Conservation (phyloP, 106 monocot genomes). For the Hemerocallis citrina region DNA sequence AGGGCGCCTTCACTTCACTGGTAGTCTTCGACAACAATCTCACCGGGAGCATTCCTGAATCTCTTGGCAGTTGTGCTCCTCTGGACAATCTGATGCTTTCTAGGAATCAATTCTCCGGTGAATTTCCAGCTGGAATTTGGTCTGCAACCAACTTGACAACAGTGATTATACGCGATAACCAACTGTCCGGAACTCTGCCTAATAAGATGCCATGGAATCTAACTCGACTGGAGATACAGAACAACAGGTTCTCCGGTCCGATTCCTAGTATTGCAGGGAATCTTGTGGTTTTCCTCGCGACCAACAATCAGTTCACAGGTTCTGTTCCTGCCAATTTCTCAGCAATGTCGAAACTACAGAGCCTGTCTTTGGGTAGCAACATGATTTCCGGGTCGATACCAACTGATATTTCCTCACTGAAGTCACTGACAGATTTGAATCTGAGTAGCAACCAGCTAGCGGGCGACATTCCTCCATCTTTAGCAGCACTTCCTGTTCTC, state of each 20-base stretch:
- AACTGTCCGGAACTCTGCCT: slow-evolving; percentile 59
- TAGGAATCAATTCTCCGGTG: slow-evolving; percentile 45
- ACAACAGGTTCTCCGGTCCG: slow-evolving; percentile 58
- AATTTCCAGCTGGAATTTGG: slow-evolving; percentile 54
- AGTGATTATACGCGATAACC: slow-evolving; percentile 29
- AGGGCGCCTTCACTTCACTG: slow-evolving; percentile 13
- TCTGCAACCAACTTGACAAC: slow-evolving; percentile 24
- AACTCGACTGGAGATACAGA: slow-evolving; percentile 26
- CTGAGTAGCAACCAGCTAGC: slow-evolving; percentile 53
- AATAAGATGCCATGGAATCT: slow-evolving; percentile 41
- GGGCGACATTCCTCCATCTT: slow-evolving; percentile 49
- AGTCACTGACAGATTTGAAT: slow-evolving; percentile 29
- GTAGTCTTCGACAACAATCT: slow-evolving; percentile 48
- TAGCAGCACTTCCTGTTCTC: slow-evolving; percentile 47
- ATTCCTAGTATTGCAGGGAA: slow-evolving; percentile 32
- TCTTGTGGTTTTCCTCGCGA: slow-evolving; percentile 35
- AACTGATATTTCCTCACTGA: slow-evolving; percentile 11
- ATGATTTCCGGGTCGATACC: slow-evolving; percentile 56
- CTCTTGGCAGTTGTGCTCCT: slow-evolving; percentile 38
- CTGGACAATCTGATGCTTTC: slow-evolving; percentile 32
- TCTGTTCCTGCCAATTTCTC: slow-evolving; percentile 23
- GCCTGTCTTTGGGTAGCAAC: slow-evolving; percentile 36
- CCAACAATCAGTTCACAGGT: slow-evolving; percentile 57
- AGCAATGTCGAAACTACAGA: slow-evolving; percentile 31
- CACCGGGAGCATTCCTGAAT: slow-evolving; percentile 43